A percentile compares a stretch with the other conserved stretches of the same genome.
Conservation (phyloP, 208 protist genomes). For the Leptomonas seymouri region DNA sequence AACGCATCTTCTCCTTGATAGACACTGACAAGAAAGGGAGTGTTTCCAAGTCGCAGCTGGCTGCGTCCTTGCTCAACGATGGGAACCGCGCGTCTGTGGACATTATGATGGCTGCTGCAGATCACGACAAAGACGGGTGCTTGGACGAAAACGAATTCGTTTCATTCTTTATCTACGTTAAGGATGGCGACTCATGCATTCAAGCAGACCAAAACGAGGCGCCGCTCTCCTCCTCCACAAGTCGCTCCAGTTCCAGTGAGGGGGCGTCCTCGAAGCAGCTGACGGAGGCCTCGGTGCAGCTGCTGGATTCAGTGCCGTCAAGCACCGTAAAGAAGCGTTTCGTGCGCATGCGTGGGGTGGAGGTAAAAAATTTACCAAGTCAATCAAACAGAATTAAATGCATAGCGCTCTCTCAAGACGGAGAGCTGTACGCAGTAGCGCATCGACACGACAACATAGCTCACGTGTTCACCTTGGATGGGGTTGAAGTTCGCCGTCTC, state of each 20-base stretch:
- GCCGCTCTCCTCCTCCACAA: not conserved
- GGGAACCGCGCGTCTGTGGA: constrained; percentile 10
- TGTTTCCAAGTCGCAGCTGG: constrained; percentile 8
- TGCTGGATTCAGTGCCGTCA: not conserved
- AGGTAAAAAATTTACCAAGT: constrained; percentile 36
- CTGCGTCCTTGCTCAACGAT: constrained; percentile 8
- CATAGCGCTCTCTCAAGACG: constrained; percentile 40
- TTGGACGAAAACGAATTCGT: constrained; percentile 47
- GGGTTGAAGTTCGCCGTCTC: constrained; percentile 47
- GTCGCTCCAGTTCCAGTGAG: constrained; percentile 6
- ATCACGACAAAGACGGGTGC: constrained; percentile 38
- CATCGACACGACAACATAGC: constrained; percentile 58
- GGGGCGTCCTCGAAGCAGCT: not conserved
- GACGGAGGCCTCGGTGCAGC: not conserved
- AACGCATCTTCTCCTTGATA: constrained; percentile 23
- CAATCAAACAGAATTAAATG: constrained; percentile 60
- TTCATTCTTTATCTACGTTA: constrained; percentile 33
- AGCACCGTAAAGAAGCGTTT: not conserved
- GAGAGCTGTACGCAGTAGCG: constrained; percentile 52
- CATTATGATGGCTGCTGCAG: constrained; percentile 31
- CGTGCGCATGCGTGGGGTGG: constrained; percentile 33
- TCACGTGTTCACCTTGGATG: constrained; percentile 52
- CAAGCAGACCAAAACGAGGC: constrained; percentile 32
- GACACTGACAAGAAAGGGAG: constrained; percentile 8
- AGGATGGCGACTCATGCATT: constrained; percentile 30